Evolutionary conservation across 768 basidiomycete species (phyloP).

Genomic region (Coprinellus micaceus): DNA sequence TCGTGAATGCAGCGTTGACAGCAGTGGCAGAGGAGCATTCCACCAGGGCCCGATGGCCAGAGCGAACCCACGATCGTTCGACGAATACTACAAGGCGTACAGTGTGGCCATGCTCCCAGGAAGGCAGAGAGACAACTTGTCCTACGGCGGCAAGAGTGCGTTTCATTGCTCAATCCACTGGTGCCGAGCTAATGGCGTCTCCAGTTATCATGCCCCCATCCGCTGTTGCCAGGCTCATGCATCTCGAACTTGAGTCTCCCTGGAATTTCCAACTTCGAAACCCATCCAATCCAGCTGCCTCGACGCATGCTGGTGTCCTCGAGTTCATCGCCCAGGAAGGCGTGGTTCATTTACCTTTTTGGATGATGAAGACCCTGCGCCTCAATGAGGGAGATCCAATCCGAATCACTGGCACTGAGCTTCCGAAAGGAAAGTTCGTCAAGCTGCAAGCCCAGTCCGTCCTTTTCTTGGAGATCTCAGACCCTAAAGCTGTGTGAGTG

Average conservation of each 20-base stretch:
- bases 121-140: slow-evolving; percentile 82
- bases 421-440: slow-evolving; percentile 91
- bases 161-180: slow-evolving; percentile 4
- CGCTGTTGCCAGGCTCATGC: slow-evolving; percentile 82
- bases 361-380: slow-evolving; percentile 99
- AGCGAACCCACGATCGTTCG: slow-evolving; percentile 71
- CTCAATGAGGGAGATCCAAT: slow-evolving; percentile 94
- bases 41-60: slow-evolving; percentile 42
- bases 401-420: slow-evolving; percentile 81
- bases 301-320: slow-evolving; percentile 94
- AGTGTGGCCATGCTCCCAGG: slow-evolving; percentile 93
- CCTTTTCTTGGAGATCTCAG: slow-evolving; percentile 94
- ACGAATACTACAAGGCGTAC: slow-evolving; percentile 92
- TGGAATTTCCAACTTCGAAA: slow-evolving; percentile 98
- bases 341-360: slow-evolving; percentile 90
- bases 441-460: slow-evolving; percentile 95
- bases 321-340: slow-evolving; percentile 99
- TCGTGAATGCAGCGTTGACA: slow-evolving; percentile 11
- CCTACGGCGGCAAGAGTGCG: slow-evolving; percentile 95
- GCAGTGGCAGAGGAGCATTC: slow-evolving; percentile 44
- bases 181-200: slow-evolving; percentile 5
- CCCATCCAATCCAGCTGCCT: slow-evolving; percentile 77
- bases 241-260: slow-evolving; percentile 83
- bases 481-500: slow-evolving; percentile 94
- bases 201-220: slow-evolving; percentile 97